Conservation (phyloP, 2,329 filamentous ascomycete genomes). For the Phyllosticta ampelicida region DNA sequence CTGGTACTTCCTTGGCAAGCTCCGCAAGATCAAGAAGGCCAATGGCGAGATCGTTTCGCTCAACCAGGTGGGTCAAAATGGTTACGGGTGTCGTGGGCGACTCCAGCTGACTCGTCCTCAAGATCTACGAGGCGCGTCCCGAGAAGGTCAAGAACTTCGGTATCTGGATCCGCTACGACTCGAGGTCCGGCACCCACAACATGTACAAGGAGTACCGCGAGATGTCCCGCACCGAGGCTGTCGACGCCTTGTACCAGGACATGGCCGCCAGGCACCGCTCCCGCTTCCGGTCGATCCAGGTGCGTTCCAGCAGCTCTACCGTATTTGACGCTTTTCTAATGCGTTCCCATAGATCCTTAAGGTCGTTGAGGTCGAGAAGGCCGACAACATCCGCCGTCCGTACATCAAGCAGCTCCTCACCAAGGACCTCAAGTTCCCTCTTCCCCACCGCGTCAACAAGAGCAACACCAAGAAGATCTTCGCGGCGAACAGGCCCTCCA, state of each 20-base stretch:
- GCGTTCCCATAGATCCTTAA: constrained; percentile 67
- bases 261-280: constrained; percentile 98
- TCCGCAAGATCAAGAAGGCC: constrained; percentile 99
- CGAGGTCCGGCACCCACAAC: constrained; percentile 99
- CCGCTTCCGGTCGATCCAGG: constrained; percentile 96
- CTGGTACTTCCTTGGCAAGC: constrained; percentile 99
- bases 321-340: background rate
- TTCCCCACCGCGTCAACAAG: constrained; percentile 90
- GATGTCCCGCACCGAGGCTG: constrained; percentile 90
- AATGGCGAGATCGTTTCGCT: constrained; percentile 98
- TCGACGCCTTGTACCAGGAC: constrained; percentile 97
- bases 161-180: constrained; percentile 99
- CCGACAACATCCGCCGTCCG: constrained; percentile 87
- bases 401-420: constrained; percentile 98
- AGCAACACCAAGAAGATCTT: constrained; percentile 81
- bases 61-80: constrained; percentile 65
- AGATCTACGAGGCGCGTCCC: constrained; percentile 99
- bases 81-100: background rate
- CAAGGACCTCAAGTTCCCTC: constrained; percentile 96
- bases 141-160: constrained; percentile 99
- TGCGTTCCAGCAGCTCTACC: constrained; percentile 41
- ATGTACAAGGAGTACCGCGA: constrained; percentile 99
- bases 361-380: constrained; percentile 90
- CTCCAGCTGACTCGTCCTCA: constrained; percentile 10
- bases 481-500: constrained; percentile 83